Conservation (phyloP, 202 grass and related monocot genomes). For the Elaeis oleifera region DNA sequence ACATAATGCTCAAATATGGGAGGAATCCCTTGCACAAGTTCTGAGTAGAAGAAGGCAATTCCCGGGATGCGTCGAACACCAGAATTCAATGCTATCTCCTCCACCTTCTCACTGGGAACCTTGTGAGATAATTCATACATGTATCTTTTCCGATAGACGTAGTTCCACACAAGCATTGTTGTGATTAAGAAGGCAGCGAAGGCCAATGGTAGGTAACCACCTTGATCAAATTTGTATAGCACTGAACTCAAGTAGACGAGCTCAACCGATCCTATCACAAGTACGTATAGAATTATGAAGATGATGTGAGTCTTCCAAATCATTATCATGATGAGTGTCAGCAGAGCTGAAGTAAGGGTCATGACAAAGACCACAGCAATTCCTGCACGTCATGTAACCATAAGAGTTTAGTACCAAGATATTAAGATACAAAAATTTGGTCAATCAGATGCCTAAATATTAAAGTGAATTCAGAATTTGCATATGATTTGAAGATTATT, state of each 20-base stretch:
- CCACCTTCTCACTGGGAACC: slow-evolving; percentile 24
- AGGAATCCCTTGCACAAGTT: slow-evolving; percentile 51
- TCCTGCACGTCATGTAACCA: neutral
- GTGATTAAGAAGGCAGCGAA: slow-evolving; percentile 33
- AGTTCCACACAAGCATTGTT: slow-evolving; percentile 47
- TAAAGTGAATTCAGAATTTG: no score
- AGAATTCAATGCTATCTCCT: slow-evolving; percentile 12
- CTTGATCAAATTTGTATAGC: slow-evolving; percentile 46
- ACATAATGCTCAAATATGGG: slow-evolving; percentile 47
- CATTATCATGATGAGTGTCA: slow-evolving; percentile 42
- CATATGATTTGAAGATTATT: no score
- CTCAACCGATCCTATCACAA: slow-evolving; percentile 29
- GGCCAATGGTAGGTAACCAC: slow-evolving; percentile 41
- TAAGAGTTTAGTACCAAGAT: no score
- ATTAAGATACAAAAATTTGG: no score
- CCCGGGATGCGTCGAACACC: slow-evolving; percentile 26
- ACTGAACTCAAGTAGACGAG: slow-evolving; percentile 43
- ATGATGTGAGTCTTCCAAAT: slow-evolving; percentile 32
- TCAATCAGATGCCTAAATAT: no score
- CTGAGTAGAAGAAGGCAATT: slow-evolving; percentile 48
- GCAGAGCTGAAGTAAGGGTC: slow-evolving; percentile 44
- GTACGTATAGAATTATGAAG: slow-evolving; percentile 32
- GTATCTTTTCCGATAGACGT: slow-evolving; percentile 41
- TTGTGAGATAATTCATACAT: slow-evolving; percentile 33
- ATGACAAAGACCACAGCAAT: slow-evolving; percentile 33